phyloP scores from a whole-genome alignment of 192 early-diverging fungal species.

The Linnemannia schmuckeri region DNA sequence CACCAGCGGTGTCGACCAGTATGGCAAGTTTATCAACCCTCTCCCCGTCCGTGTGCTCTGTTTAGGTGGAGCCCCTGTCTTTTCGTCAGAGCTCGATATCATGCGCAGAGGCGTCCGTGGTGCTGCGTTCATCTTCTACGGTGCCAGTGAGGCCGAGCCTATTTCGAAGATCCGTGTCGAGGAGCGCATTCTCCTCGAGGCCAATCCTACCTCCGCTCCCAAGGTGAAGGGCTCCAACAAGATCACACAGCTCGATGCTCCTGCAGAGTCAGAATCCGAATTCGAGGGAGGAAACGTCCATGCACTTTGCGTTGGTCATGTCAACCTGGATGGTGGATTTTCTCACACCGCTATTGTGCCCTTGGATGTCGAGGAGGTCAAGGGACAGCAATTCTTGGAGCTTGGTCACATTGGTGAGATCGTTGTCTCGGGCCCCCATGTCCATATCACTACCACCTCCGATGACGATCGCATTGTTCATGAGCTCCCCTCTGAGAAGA shows the following conservation, averaged over 20 bases:
- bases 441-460: conserved; percentile 53
- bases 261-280: conserved; percentile 23
- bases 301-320: conserved; percentile 50
- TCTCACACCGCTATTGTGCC: conserved; percentile 39
- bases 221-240: conserved; percentile 2
- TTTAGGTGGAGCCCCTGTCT: conserved; percentile 49
- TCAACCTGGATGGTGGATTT: conserved; percentile 51
- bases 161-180: conserved; percentile 55
- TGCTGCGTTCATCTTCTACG: conserved; percentile 50
- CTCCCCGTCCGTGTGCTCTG: conserved; percentile 48
- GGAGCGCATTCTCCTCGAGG: conserved; percentile 46
- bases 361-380: conserved; percentile 23
- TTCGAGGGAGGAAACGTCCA: conserved; percentile 52
- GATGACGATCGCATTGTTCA: conserved; percentile 52
- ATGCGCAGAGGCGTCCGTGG: conserved; percentile 49
- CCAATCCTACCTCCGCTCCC: conserved; percentile 8
- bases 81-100: conserved; percentile 51
- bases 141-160: conserved; percentile 53
- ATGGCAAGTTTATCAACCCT: conserved; percentile 42
- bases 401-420: conserved; percentile 51
- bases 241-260: conserved; percentile 24
- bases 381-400: conserved; percentile 38
- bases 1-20: conserved; percentile 36
- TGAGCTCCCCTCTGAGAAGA: conserved; percentile 23
- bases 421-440: conserved; percentile 52